Evolutionary conservation across 2,329 filamentous ascomycete genomes (phyloP).

Genomic region (Coniochaeta sp.): DNA sequence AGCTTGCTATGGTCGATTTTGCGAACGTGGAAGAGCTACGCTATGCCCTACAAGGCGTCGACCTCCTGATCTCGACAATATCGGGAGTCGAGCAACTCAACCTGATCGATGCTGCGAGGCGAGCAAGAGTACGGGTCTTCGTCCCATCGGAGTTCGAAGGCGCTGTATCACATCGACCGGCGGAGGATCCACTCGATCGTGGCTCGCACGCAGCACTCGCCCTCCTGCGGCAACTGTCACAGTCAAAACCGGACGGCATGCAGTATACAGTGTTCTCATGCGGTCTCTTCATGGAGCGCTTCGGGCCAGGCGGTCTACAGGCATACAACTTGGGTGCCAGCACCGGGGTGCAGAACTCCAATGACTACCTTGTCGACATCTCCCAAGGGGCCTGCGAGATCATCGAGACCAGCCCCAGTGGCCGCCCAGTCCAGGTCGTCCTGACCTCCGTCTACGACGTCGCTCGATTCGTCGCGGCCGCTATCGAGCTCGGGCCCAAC

Average conservation of each 20-base stretch:
- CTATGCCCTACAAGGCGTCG: conserved; percentile 63
- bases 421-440: conserved; percentile 48
- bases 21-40: conserved; percentile 47
- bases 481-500: conserved; percentile 52
- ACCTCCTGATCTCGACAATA: conserved; percentile 70
- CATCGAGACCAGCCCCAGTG: conserved; percentile 44
- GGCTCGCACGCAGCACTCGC: conserved; percentile 49
- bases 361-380: conserved; percentile 61
- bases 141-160: conserved; percentile 74
- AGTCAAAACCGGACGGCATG: conserved; percentile 42
- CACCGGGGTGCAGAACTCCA: conserved; percentile 47
- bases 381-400: conserved; percentile 51
- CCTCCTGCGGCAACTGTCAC: conserved; percentile 46
- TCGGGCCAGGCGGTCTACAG: conserved; percentile 59
- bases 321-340: conserved; percentile 50
- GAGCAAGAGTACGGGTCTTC: conserved; percentile 59
- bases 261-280: conserved; percentile 66
- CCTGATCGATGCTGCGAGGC: conserved; percentile 64
- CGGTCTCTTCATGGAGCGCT: conserved; percentile 70
- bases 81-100: conserved; percentile 59
- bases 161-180: conserved; percentile 44
- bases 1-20: conserved; percentile 66
- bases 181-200: conserved; percentile 54
- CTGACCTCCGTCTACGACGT: conserved; percentile 66
- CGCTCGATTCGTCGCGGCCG: conserved; percentile 62